Conservation (phyloP, 225 moss, liverwort and hornwort genomes). For the Rhytidiadelphus loreus region DNA sequence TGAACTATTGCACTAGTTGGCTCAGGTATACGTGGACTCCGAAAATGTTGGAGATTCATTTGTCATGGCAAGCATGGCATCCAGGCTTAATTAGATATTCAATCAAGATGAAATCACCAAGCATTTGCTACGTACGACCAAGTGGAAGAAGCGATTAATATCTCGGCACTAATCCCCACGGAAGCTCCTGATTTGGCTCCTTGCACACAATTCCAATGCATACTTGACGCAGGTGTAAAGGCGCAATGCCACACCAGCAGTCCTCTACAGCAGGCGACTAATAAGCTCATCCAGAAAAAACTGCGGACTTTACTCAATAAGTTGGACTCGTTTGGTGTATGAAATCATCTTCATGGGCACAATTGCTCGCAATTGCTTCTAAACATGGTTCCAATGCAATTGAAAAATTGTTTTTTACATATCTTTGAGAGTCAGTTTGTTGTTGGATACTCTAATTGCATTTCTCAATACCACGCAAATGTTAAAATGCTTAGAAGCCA, state of each 20-base stretch:
- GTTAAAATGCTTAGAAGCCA: background rate
- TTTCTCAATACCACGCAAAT: no score
- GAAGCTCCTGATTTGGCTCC: background rate
- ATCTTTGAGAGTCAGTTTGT: no score
- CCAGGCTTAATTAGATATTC: background rate
- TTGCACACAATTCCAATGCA: background rate
- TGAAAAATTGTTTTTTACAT: background rate
- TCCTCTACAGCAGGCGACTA: background rate
- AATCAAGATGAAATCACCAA: background rate
- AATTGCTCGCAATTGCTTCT: background rate
- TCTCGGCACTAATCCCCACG: background rate
- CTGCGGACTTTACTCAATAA: background rate
- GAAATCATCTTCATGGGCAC: background rate
- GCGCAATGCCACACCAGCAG: background rate
- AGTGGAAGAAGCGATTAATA: background rate
- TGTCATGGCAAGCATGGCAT: background rate
- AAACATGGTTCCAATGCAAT: background rate
- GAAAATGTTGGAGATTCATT: background rate
- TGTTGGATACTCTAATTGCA: no score
- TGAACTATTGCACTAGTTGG: background rate
- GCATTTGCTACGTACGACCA: background rate
- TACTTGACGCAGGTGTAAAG: background rate
- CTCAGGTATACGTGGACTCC: background rate
- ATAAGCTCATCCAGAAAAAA: background rate
- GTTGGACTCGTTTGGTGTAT: no score